Percentiles rank a stretch among this genome's conserved stretches.
Evolutionary conservation across 179 eudicot species (phyloP).

Genomic region (Sideroxylon spinosum): DNA sequence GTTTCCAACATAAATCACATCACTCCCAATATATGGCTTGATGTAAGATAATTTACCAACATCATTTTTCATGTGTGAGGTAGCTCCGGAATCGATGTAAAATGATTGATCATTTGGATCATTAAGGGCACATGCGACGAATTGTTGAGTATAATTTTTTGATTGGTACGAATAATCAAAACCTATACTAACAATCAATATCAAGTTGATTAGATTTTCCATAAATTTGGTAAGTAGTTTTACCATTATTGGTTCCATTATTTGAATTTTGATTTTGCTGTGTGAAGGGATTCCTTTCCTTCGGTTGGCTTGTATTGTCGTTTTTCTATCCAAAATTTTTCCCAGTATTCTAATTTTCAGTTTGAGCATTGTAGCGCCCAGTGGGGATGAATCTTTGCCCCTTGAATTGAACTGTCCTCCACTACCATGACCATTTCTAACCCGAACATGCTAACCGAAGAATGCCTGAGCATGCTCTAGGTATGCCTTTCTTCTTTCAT

Average conservation of each 20-base stretch:
- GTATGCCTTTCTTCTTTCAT: neutral
- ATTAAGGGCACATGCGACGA: too few species aligned
- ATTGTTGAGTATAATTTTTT: too few species aligned
- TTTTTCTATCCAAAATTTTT: neutral
- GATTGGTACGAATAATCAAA: conserved; percentile 6
- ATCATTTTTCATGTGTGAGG: neutral
- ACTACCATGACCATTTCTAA: neutral
- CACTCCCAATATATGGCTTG: neutral
- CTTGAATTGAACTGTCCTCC: neutral
- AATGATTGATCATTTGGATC: neutral
- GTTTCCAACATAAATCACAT: conserved; percentile 6
- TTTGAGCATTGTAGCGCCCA: neutral
- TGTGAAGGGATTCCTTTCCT: too few species aligned
- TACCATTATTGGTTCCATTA: neutral
- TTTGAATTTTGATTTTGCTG: neutral
- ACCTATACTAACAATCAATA: conserved; percentile 10
- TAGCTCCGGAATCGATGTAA: neutral
- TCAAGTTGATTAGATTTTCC: neutral
- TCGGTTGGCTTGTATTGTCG: neutral
- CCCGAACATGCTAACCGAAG: neutral
- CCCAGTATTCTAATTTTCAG: neutral
- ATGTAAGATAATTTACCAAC: neutral
- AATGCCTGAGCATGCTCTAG: neutral
- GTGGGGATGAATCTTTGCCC: neutral
- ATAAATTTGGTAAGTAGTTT: neutral